phyloP scores from a whole-genome alignment of 768 basidiomycete species.

The Suillus decipiens region DNA sequence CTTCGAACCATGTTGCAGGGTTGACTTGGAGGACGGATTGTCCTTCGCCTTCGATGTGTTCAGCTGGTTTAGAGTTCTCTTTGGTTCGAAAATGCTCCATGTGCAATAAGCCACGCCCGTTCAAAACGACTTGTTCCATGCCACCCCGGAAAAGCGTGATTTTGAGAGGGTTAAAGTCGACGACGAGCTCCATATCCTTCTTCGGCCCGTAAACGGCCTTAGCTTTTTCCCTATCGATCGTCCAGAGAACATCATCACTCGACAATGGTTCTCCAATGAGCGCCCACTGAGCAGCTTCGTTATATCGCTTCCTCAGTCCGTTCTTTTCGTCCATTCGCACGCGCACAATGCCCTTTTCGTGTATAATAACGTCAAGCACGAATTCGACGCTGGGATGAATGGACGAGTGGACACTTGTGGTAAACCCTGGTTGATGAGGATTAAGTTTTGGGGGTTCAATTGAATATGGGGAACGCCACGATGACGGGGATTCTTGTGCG shows the following conservation, averaged over 20 bases:
- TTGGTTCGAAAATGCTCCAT: constrained; percentile 97
- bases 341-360: constrained; percentile 87
- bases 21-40: constrained; percentile 59
- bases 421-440: constrained; percentile 60
- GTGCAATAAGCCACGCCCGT: constrained; percentile 87
- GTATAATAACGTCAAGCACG: constrained; percentile 77
- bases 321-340: constrained; percentile 89
- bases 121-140: constrained; percentile 84
- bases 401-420: constrained; percentile 73
- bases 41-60: constrained; percentile 32
- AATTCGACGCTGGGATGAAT: constrained; percentile 87
- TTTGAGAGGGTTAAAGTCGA: constrained; percentile 76
- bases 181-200: constrained; percentile 63
- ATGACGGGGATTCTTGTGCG: constrained; percentile 53
- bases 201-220: constrained; percentile 66
- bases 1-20: constrained; percentile 82
- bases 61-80: constrained; percentile 41
- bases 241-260: constrained; percentile 64
- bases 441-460: constrained; percentile 54
- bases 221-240: constrained; percentile 60
- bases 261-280: constrained; percentile 71
- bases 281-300: constrained; percentile 92
- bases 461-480: constrained; percentile 89
- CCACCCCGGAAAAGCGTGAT: constrained; percentile 73
- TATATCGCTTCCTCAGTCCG: constrained; percentile 80